Percentiles rank a stretch among this genome's conserved stretches.
These are phyloP conservation scores for Blastobotrys mokoenaii DNA, from an alignment of 805 yeast species.

Conservation along the genomic window DNA sequence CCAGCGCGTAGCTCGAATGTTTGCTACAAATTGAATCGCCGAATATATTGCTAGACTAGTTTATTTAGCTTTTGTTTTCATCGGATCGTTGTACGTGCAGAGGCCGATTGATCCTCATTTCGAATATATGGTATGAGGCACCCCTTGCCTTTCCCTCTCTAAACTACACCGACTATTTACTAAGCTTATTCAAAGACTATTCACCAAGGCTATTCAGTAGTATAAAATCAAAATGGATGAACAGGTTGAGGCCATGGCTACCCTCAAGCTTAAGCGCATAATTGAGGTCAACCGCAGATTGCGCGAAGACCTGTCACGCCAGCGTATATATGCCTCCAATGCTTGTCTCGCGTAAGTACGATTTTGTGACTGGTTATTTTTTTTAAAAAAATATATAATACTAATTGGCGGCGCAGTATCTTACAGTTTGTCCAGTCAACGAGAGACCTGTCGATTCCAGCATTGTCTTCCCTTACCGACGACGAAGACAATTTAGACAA, in stretches of 20 bases:
- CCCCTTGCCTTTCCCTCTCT: no score
- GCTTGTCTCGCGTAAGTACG: conserved; percentile 9
- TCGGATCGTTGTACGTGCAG: no score
- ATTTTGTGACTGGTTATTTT: background rate
- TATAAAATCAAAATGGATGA: conserved; percentile 7
- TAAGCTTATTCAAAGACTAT: no score
- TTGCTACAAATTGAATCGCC: no score
- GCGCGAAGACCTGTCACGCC: conserved; percentile 12
- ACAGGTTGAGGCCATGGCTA: conserved; percentile 10
- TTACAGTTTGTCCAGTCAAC: conserved; percentile 8
- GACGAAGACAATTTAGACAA: conserved; percentile 5
- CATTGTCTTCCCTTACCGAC: conserved; percentile 7
- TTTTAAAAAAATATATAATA: background rate
- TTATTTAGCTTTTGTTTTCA: no score
- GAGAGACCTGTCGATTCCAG: conserved; percentile 9
- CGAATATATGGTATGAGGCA: no score
- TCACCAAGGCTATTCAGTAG: no score
- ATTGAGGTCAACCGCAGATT: conserved; percentile 13
- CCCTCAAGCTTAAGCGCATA: conserved; percentile 9
- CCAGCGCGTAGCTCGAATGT: no score
- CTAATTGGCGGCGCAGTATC: conserved; percentile 5
- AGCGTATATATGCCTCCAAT: conserved; percentile 12
- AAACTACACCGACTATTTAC: no score
- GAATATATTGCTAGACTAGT: no score
- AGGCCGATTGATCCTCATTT: no score